A percentile compares a stretch with the other conserved stretches of the same genome.
These are phyloP conservation scores for Pycnococcus provasolii DNA, from an alignment of 139 green algal genomes.

Conservation along the genomic window DNA sequence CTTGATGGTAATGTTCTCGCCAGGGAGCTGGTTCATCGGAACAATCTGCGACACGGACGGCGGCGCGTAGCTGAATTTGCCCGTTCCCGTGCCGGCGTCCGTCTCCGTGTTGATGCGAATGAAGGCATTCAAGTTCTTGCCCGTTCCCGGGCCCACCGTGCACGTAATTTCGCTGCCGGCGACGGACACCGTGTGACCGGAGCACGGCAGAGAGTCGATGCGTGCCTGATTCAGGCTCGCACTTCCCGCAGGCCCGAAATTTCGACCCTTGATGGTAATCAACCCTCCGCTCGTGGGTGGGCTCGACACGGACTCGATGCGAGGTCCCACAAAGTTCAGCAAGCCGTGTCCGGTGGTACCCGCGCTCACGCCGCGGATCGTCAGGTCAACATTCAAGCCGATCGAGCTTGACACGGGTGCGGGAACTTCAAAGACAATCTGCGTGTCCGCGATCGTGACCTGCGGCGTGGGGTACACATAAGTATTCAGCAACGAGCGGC, in stretches of 20 bases:
- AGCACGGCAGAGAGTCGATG: constrained; percentile 4
- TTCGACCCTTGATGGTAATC: constrained; percentile 17
- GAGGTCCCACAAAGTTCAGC: constrained; percentile 9
- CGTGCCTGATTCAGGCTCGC: constrained; percentile 6
- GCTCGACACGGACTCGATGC: not conserved
- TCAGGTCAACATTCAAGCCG: constrained; percentile 11
- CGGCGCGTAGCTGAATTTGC: constrained; percentile 11
- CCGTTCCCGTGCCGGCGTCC: constrained; percentile 9
- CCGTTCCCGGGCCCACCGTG: constrained; percentile 5
- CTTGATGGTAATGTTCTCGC: constrained; percentile 15
- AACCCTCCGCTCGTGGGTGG: constrained; percentile 8
- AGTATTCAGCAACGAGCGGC: not conserved
- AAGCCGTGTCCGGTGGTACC: constrained; percentile 14
- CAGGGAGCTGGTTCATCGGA: not conserved
- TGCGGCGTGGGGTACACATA: not conserved
- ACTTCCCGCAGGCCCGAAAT: constrained; percentile 22
- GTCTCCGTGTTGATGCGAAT: constrained; percentile 10
- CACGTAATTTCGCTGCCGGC: constrained; percentile 2
- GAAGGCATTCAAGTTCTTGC: constrained; percentile 12
- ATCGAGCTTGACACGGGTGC: not conserved
- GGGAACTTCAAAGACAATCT: constrained; percentile 15
- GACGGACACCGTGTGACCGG: constrained; percentile 3
- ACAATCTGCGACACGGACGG: constrained; percentile 4
- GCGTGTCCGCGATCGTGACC: constrained; percentile 15
- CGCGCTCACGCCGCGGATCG: constrained; percentile 8